Base-by-base conservation (phyloP, 257 asterid species). In the Solanum chilense region DNA sequence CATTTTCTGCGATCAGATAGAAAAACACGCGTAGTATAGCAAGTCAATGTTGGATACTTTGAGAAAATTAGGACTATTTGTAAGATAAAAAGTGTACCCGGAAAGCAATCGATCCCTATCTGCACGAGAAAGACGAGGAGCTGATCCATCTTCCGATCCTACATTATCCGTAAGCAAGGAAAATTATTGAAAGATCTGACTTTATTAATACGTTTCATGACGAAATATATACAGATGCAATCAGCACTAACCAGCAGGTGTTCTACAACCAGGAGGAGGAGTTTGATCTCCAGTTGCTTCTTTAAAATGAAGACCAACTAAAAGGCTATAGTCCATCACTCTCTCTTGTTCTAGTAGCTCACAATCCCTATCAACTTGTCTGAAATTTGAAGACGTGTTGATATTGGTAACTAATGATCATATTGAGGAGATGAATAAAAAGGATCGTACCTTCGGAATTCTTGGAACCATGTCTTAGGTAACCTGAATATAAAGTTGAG, bases 341-440 rank as follows among this genome's bases (percentile, higher is more conserved):
- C 89, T 87, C 83, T 87, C 89, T 60, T 87, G 87, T 78, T 82
- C 84, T 7, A 87, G 78, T 33, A 87, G 35, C 27, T 87, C 87
- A 70, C 89, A 87, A 37, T 87, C 89, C 87, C 66, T 87, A 80
- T 87, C 89, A 44, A 87, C 87, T 82, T 87, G 89, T 77, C 89
- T 87, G 87, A 68, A 82, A 16, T 47, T 78, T 78, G n/a, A 78
- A 15, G 25, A 27, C 27, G 25, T 78, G 25, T 45, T 15, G 20
- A 23, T 56, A 56, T 56, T 56, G 25, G 64, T 56, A 56, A 56
- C 64, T 56, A 56, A 20, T 56, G 64, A 56, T 56, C 25, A 56
- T 56, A 56, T 7, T 56, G 8, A 18, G 64, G 64, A 56, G 64
- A 20, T 71, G 23, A 71, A 35, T 23, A 12, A 70, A 44, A 9